A percentile compares a stretch with the other conserved stretches of the same genome.
Evolutionary conservation across 2,329 filamentous ascomycete species (phyloP).

Genomic region (Pseudogymnoascus sp.): DNA sequence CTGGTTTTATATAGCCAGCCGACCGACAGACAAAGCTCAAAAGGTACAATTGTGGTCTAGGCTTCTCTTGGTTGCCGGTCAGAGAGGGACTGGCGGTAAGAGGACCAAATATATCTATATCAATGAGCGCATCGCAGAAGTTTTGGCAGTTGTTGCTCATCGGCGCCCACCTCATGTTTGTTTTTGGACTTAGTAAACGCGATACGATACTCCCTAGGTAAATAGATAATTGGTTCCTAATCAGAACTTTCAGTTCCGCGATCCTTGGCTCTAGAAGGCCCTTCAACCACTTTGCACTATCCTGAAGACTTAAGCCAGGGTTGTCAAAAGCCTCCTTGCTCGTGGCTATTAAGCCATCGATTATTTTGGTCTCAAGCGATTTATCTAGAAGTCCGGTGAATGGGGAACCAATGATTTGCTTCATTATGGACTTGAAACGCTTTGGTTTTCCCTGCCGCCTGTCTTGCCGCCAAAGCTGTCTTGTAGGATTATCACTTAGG

Average conservation of each 20-base stretch:
- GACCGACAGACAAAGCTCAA: slow-evolving; percentile 35
- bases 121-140: slow-evolving; percentile 29
- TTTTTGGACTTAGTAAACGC: neutral
- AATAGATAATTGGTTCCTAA: neutral
- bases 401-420: neutral
- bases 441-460: neutral
- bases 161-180: slow-evolving; percentile 27
- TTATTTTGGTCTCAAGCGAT: slow-evolving; percentile 22
- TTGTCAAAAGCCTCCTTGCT: slow-evolving; percentile 21
- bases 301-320: slow-evolving; percentile 22
- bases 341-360: slow-evolving; percentile 24
- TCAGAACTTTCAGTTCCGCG: neutral
- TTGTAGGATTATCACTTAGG: neutral
- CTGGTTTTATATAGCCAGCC: slow-evolving; percentile 19
- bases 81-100: slow-evolving; percentile 18
- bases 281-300: neutral
- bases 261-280: neutral
- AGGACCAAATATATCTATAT: slow-evolving; percentile 27
- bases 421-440: neutral
- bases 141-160: slow-evolving; percentile 33
- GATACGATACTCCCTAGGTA: neutral
- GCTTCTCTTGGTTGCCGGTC: neutral
- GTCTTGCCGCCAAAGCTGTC: neutral
- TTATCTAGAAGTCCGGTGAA: neutral
- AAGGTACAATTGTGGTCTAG: slow-evolving; percentile 19